These are phyloP conservation scores for Grigorovia transvaalensis DNA, from an alignment of 805 yeast species.

Conservation along the genomic window DNA sequence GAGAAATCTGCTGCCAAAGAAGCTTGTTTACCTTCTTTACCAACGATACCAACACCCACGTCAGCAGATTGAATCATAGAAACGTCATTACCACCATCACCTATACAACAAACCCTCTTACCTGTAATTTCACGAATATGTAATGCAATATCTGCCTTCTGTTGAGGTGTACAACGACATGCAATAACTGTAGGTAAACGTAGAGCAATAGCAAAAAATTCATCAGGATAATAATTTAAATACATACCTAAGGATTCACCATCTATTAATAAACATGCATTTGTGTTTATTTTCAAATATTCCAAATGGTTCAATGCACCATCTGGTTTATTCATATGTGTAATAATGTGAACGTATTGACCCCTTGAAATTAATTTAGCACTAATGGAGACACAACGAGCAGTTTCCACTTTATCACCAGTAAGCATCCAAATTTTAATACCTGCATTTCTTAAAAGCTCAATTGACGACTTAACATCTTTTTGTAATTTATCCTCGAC, in stretches of 20 bases:
- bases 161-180: conserved; percentile 97
- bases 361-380: conserved; percentile 89
- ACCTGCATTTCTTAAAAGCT: conserved; percentile 89
- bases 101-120: conserved; percentile 91
- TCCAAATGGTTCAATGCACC: conserved; percentile 70
- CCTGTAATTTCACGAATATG: conserved; percentile 71
- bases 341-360: conserved; percentile 80
- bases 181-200: conserved; percentile 91
- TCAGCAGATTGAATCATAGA: conserved; percentile 98
- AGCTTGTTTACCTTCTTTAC: conserved; percentile 97
- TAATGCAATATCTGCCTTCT: conserved; percentile 88
- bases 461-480: conserved; percentile 87
- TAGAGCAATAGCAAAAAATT: conserved; percentile 70
- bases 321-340: conserved; percentile 48
- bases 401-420: conserved; percentile 98
- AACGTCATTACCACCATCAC: conserved; percentile 99
- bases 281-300: conserved; percentile 46
- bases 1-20: conserved; percentile 96
- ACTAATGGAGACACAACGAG: conserved; percentile 94
- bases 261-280: conserved; percentile 70
- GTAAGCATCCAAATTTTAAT: conserved; percentile 98
- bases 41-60: conserved; percentile 98
- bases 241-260: conserved; percentile 80
- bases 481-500: conserved; percentile 92
- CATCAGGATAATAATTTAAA: conserved; percentile 50